Evolutionary conservation across 345 rosid species (phyloP).

Genomic region (Syzygium jambos): DNA sequence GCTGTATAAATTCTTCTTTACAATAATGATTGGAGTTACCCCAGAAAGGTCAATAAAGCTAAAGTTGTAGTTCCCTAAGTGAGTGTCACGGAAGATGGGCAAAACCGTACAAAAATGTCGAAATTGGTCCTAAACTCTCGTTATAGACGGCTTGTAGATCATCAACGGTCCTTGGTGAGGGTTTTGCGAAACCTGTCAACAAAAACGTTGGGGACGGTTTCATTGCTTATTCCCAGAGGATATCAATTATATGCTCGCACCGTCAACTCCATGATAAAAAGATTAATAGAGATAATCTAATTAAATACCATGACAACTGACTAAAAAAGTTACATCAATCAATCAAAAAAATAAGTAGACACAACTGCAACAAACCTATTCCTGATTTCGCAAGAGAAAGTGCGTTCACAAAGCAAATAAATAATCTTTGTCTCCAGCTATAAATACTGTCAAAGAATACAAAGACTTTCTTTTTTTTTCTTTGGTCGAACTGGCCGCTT

Average conservation of each 20-base stretch:
- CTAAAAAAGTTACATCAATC: background rate
- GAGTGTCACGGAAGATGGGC: background rate
- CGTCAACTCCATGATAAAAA: too few relatives aligned
- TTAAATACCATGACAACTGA: background rate
- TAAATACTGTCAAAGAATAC: too few relatives aligned
- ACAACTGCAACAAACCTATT: background rate
- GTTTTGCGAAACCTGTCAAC: accelerated
- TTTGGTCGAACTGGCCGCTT: too few relatives aligned
- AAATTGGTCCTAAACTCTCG: too few relatives aligned
- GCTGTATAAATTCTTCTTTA: too few relatives aligned
- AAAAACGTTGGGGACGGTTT: too few relatives aligned
- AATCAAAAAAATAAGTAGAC: background rate
- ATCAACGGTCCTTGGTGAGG: background rate
- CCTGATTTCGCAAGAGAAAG: background rate
- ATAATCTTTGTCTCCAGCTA: accelerated
- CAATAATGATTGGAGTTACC: background rate
- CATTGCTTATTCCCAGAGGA: background rate
- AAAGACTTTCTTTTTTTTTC: too few relatives aligned
- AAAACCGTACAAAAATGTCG: too few relatives aligned
- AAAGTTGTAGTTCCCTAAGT: background rate
- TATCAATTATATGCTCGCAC: background rate
- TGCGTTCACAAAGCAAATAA: background rate
- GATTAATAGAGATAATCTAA: too few relatives aligned
- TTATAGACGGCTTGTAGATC: background rate
- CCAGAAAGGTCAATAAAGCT: too few relatives aligned